Evolutionary conservation across 1,284 basidiomycete species (phyloP).

Genomic region (Irpex rosettiformis): DNA sequence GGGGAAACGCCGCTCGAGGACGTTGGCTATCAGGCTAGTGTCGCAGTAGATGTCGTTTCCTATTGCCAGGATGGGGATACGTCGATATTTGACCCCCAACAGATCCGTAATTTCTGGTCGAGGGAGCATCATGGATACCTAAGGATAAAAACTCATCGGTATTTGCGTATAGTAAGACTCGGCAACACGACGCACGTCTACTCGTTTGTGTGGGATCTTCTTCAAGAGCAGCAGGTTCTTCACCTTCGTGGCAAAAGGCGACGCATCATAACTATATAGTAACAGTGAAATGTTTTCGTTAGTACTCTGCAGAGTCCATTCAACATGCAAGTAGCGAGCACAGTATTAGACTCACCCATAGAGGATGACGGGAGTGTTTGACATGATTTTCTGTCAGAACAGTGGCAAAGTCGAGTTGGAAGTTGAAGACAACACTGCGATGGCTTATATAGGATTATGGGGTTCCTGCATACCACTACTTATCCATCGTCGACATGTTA

Average conservation of each 20-base stretch:
- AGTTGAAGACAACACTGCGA: not conserved
- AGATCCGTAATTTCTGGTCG: slow-evolving; percentile 50
- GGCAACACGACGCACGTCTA: slow-evolving; percentile 36
- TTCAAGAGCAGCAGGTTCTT: slow-evolving; percentile 49
- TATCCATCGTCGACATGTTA: no score
- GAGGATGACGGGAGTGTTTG: slow-evolving; percentile 28
- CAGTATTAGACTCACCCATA: slow-evolving; percentile 34
- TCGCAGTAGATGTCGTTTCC: slow-evolving; percentile 56
- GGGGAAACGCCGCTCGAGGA: slow-evolving; percentile 49
- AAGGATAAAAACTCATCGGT: not conserved
- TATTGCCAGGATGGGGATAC: slow-evolving; percentile 54
- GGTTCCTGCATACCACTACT: no score
- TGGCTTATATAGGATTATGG: no score
- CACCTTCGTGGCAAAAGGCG: slow-evolving; percentile 50
- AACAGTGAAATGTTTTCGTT: no score
- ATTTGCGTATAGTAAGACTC: not conserved
- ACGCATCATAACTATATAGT: slow-evolving; percentile 43
- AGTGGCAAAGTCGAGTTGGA: not conserved
- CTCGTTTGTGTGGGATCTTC: slow-evolving; percentile 42
- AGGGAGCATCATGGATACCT: slow-evolving; percentile 49
- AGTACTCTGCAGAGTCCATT: no score
- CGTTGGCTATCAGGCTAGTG: slow-evolving; percentile 44
- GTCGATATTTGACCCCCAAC: slow-evolving; percentile 49
- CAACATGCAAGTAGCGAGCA: not conserved
- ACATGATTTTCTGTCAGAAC: not conserved